phyloP scores from a whole-genome alignment of 106 monocot species.

The Hemerocallis citrina region DNA sequence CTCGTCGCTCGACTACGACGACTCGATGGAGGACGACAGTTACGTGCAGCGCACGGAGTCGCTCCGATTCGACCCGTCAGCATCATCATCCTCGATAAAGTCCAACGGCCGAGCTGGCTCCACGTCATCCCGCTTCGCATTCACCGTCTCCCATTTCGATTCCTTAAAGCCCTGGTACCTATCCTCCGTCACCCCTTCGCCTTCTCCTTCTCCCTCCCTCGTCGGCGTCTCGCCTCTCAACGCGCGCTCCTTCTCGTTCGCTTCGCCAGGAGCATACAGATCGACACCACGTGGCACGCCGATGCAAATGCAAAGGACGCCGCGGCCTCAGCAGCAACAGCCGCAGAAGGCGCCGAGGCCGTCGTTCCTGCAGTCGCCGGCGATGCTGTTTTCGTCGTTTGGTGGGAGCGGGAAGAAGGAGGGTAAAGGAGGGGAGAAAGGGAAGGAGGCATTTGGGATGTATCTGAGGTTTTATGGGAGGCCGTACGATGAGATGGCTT shows the following conservation, averaged over 20 bases:
- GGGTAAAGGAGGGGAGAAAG: too few relatives aligned
- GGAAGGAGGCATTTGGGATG: too few relatives aligned
- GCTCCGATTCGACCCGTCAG: slow-evolving; percentile 34
- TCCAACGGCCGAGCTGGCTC: slow-evolving; percentile 27
- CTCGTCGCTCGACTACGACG: slow-evolving; percentile 22
- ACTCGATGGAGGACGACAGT: slow-evolving; percentile 6
- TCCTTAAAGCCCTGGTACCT: slow-evolving; percentile 70
- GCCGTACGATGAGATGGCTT: slow-evolving; percentile 79
- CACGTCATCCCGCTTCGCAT: slow-evolving; percentile 40
- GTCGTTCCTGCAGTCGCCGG: slow-evolving; percentile 67
- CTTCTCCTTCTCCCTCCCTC: slow-evolving; percentile 13
- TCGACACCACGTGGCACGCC: slow-evolving; percentile 4
- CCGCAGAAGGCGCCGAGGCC: slow-evolving; percentile 65
- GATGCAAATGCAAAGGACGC: neutral
- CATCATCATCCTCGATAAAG: neutral
- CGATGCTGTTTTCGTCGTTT: slow-evolving; percentile 33
- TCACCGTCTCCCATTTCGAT: slow-evolving; percentile 55
- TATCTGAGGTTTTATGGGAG: slow-evolving; percentile 50
- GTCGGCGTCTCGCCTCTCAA: slow-evolving; percentile 22
- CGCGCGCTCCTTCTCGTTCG: slow-evolving; percentile 47
- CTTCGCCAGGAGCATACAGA: slow-evolving; percentile 18
- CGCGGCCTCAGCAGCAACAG: neutral
- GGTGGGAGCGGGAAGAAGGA: slow-evolving; percentile 26
- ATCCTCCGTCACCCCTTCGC: slow-evolving; percentile 11
- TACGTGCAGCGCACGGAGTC: slow-evolving; percentile 25